Evolutionary conservation across 257 asterid genomes (phyloP), one percentile per base, ranked within the genome.

Genomic region (Leonotis leonurus): DNA sequence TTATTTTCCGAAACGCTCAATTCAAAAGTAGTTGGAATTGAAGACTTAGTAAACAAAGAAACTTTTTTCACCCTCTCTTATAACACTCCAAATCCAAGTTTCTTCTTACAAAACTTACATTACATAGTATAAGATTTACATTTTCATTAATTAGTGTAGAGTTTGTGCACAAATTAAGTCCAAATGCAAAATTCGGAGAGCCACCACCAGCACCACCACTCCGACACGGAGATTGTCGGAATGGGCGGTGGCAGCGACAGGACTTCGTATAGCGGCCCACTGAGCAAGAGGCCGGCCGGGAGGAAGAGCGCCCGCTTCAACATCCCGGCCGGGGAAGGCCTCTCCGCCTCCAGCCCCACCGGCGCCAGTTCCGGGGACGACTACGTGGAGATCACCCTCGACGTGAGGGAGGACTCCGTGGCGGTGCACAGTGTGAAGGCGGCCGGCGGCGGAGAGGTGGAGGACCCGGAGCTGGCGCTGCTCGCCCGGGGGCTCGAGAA

Each of bases 361-460:
- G 16, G 62, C 30, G 36, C 62, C 35, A 54, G 44, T 56, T 32
- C 48, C 36, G 71, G 77, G 33, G 96, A 90, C 10, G 88, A 85
- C 21, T 85, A 90, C 55, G 98, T 92, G 1, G 97, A 92, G 77
- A 92, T 89, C 68, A 92, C 97, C 16, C 90, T 92, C 33, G 95
- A 92, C 65, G 90, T 92, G 12, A 67, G 83, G 18, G 93, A 86
- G 14, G 96, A 91, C 57, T 79, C 98, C 18, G 96, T 91, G 76
- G 98, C 98, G 29, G 95, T 91, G 14, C 95, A 86, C 78, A 88
- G 96, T 63, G 90, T 91, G 3, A 91, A 83, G 69, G 76, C 87
- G 2, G 92, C 96, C 21, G 92, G 78, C 13, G 98, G 96, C 3
- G 93, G 81, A 2, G 89, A 83, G 51, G 85, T 86, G 71, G 95